phyloP scores from a whole-genome alignment of 2,329 filamentous ascomycete genomes.

The Xylaria sp. region DNA sequence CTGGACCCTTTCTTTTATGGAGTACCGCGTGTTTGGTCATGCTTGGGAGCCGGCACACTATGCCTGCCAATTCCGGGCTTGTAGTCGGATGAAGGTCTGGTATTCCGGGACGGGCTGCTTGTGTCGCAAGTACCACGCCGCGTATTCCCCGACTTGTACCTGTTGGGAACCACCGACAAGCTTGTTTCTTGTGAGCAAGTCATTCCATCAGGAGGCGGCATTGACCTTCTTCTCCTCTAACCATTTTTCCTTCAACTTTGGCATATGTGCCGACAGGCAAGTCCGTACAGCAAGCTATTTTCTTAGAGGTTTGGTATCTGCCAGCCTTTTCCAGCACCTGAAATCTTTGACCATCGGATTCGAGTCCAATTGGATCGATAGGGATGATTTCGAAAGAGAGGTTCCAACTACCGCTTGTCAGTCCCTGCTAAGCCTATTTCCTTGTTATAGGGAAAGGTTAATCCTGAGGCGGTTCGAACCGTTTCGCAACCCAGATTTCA shows the following conservation, averaged over 20 bases:
- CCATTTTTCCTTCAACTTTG: neutral
- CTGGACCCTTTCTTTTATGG: too few species aligned
- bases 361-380: neutral
- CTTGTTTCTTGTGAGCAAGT: neutral
- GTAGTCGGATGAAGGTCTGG: neutral
- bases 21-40: too few species aligned
- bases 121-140: neutral
- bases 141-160: neutral
- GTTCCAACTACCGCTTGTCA: too few species aligned
- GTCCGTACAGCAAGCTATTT: neutral
- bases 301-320: neutral
- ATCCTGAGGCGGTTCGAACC: too few species aligned
- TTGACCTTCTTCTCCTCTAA: neutral
- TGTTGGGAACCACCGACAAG: neutral
- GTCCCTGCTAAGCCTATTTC: too few species aligned
- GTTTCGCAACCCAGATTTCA: neutral
- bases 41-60: neutral
- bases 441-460: too few species aligned
- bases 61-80: neutral
- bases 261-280: neutral
- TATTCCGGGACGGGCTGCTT: neutral
- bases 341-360: neutral
- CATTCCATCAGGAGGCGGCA: neutral
- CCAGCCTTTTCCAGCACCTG: neutral
- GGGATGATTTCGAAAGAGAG: too few species aligned